phyloP scores from a whole-genome alignment of 106 monocot species.

The Alisma plantagoaquatica region DNA sequence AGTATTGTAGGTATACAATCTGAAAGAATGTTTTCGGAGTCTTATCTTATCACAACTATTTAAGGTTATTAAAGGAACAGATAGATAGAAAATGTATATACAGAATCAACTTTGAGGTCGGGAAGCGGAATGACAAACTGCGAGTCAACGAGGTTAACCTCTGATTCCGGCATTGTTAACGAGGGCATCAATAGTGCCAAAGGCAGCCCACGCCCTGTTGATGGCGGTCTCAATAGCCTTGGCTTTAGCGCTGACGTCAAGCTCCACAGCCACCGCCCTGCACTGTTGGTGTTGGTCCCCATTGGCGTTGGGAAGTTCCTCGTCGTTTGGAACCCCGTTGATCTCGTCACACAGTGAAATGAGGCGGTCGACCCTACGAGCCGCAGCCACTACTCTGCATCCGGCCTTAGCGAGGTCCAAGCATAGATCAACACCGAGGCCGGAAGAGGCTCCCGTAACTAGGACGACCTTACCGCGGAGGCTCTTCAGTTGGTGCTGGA shows the following conservation, averaged over 20 bases:
- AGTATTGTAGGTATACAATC: too few relatives aligned
- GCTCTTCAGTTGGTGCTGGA: too few relatives aligned
- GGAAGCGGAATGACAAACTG: too few relatives aligned
- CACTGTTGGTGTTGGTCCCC: constrained; percentile 1
- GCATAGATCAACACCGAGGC: constrained; percentile 43
- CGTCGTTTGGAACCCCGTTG: too few relatives aligned
- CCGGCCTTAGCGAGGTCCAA: constrained; percentile 43
- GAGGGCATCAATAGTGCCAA: constrained; percentile 53
- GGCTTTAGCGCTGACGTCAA: constrained; percentile 43
- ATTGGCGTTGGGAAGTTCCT: not conserved
- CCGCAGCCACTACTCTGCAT: constrained; percentile 39
- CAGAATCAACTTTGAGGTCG: too few relatives aligned
- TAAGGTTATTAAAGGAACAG: too few relatives aligned
- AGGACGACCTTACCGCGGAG: constrained; percentile 53
- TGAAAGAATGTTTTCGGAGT: too few relatives aligned
- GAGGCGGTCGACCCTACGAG: constrained; percentile 32
- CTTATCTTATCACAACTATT: too few relatives aligned
- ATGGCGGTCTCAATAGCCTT: constrained; percentile 27
- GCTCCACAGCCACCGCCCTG: constrained; percentile 34
- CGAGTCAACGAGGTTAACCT: too few relatives aligned
- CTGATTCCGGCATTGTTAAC: constrained; percentile 67
- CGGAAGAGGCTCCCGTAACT: constrained; percentile 64
- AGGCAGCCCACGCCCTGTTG: constrained; percentile 46
- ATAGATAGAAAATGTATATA: too few relatives aligned
- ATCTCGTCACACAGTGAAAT: constrained; percentile 52